Evolutionary conservation across 148 eudicot genomes (phyloP).

Genomic region (Chenopodium formosanum): DNA sequence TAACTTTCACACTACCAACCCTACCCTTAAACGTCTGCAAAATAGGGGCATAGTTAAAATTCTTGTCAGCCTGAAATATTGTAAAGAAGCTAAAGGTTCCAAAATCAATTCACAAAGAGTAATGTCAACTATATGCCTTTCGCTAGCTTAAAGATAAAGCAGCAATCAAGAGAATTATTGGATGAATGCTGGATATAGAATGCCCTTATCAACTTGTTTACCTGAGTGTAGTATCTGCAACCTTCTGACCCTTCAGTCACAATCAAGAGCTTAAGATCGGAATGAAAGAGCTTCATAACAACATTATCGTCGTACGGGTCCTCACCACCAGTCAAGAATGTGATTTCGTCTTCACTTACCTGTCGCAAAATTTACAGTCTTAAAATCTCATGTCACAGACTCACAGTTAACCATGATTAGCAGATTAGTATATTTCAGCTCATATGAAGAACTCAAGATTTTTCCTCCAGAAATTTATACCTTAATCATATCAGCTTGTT

Average conservation of each 20-base stretch:
- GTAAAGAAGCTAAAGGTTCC: not conserved
- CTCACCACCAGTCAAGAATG: conserved; percentile 75
- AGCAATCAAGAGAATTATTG: not conserved
- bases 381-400: not conserved
- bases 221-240: conserved; percentile 84
- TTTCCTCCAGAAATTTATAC: conserved; percentile 24
- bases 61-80: not conserved
- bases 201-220: conserved; percentile 19
- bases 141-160: not conserved
- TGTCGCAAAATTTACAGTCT: conserved; percentile 27
- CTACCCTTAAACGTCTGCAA: conserved; percentile 71
- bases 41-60: not conserved
- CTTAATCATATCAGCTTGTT: conserved; percentile 88
- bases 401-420: not conserved
- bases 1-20: conserved; percentile 59
- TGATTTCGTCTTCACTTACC: conserved; percentile 89
- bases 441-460: not conserved
- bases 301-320: conserved; percentile 69
- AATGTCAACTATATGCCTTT: not conserved
- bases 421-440: not conserved
- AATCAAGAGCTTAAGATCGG: conserved; percentile 74
- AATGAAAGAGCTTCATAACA: conserved; percentile 72
- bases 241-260: conserved; percentile 83
- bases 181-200: not conserved
- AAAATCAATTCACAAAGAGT: not conserved